These are phyloP conservation scores for Aspergillus sp. DNA, from an alignment of 2,329 filamentous ascomycete genomes.

Conservation along the genomic window DNA sequence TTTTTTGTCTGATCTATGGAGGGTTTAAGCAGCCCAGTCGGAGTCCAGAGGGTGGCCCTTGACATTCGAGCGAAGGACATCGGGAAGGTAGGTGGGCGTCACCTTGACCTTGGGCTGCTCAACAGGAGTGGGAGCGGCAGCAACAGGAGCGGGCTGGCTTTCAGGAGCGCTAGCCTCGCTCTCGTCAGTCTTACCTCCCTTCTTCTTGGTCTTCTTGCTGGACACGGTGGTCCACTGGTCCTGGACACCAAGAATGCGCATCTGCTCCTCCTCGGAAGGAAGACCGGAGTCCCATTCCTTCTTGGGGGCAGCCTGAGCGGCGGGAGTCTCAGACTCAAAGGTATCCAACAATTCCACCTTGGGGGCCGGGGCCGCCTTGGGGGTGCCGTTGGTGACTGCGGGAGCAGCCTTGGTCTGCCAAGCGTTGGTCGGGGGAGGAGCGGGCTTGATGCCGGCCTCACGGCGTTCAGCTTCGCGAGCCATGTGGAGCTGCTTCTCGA, in stretches of 20 bases:
- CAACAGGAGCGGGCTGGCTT: constrained; percentile 28
- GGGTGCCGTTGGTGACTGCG: constrained; percentile 27
- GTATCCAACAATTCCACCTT: constrained; percentile 45
- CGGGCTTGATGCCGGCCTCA: constrained; percentile 58
- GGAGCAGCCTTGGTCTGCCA: constrained; percentile 52
- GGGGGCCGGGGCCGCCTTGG: constrained; percentile 20
- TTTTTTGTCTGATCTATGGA: constrained; percentile 4
- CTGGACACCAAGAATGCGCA: constrained; percentile 52
- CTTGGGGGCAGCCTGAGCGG: constrained; percentile 18
- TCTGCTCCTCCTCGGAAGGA: constrained; percentile 63
- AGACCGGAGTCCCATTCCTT: constrained; percentile 51
- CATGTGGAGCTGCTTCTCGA: constrained; percentile 80
- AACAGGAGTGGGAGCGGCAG: constrained; percentile 26
- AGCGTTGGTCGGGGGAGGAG: constrained; percentile 49
- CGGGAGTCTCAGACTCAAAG: constrained; percentile 36
- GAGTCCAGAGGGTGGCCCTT: constrained; percentile 49
- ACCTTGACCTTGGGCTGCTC: constrained; percentile 38
- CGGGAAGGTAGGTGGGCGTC: constrained; percentile 38
- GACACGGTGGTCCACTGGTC: constrained; percentile 64
- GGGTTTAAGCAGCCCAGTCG: constrained; percentile 45
- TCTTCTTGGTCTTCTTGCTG: constrained; percentile 60
- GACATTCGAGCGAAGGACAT: constrained; percentile 33
- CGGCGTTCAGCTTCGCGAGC: constrained; percentile 85
- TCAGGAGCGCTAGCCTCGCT: constrained; percentile 49
- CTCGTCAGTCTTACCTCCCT: constrained; percentile 43